Evolutionary conservation across 371 early-diverging fungal species (phyloP).

Genomic region (Blakeslea trispora): DNA sequence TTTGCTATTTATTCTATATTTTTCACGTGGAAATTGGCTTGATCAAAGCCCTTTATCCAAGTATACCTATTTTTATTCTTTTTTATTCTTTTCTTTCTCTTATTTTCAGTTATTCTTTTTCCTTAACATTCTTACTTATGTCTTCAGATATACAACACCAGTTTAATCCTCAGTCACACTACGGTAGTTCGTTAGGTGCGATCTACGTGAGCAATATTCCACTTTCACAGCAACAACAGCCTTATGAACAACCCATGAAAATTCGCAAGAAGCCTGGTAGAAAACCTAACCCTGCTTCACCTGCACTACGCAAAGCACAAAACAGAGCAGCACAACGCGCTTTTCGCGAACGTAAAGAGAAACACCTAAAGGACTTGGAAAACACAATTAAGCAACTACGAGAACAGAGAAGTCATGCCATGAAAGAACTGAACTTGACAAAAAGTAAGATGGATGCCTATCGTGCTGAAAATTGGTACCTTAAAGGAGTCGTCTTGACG

Average conservation of each 20-base stretch:
- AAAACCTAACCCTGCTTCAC: slow-evolving; percentile 71
- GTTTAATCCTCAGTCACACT: not conserved
- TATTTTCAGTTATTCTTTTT: too few species aligned
- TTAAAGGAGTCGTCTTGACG: slow-evolving; percentile 54
- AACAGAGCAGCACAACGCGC: slow-evolving; percentile 81
- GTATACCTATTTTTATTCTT: too few species aligned
- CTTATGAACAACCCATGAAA: slow-evolving; percentile 20
- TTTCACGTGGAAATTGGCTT: too few species aligned
- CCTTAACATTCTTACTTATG: too few species aligned
- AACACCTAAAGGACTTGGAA: slow-evolving; percentile 68
- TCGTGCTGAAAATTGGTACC: slow-evolving; percentile 59
- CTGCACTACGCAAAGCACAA: slow-evolving; percentile 74
- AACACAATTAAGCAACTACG: slow-evolving; percentile 61
- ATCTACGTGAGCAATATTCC: slow-evolving; percentile 29
- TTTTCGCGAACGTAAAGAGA: slow-evolving; percentile 77
- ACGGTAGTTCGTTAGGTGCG: slow-evolving; percentile 6
- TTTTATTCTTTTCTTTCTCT: too few species aligned
- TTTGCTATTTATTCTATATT: too few species aligned
- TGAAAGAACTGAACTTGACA: slow-evolving; percentile 46
- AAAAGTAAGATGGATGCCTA: slow-evolving; percentile 52
- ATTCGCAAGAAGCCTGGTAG: slow-evolving; percentile 62
- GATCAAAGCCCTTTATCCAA: too few species aligned
- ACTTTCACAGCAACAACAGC: slow-evolving; percentile 16
- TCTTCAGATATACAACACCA: slow-evolving; percentile 2
- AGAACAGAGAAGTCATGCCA: slow-evolving; percentile 46